Conservation (phyloP, 2,329 filamentous ascomycete genomes). For the Cercospora zeina region DNA sequence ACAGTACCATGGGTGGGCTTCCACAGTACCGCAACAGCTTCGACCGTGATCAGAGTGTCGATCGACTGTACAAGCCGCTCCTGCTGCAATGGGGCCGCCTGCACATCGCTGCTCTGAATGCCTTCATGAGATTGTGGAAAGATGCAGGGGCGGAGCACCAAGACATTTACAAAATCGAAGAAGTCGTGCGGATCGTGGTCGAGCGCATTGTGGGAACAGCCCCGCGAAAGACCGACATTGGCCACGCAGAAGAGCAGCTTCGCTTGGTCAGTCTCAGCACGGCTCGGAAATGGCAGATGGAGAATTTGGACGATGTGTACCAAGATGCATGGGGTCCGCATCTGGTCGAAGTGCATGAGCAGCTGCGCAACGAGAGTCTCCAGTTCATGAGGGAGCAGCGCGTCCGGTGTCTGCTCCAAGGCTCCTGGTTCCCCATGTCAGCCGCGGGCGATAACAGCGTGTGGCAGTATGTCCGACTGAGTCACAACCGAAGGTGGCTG, state of each 20-base stretch:
- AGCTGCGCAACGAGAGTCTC: conserved; percentile 84
- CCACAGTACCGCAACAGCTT: conserved; percentile 23
- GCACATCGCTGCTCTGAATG: conserved; percentile 79
- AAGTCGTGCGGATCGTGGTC: conserved; percentile 83
- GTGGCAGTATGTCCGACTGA: conserved; percentile 84
- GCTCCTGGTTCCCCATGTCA: conserved; percentile 78
- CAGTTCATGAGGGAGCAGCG: conserved; percentile 98
- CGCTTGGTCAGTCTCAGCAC: conserved; percentile 76
- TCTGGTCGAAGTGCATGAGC: conserved; percentile 82
- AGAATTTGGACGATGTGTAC: conserved; percentile 83
- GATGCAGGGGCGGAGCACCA: conserved; percentile 77
- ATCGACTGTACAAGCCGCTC: conserved; percentile 81
- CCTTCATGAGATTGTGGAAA: conserved; percentile 92
- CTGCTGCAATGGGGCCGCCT: conserved; percentile 90
- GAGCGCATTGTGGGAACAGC: conserved; percentile 87
- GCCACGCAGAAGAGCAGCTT: conserved; percentile 86
- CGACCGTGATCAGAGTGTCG: conserved; percentile 58
- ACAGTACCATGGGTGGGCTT: conserved; percentile 27
- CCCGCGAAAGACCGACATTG: conserved; percentile 75
- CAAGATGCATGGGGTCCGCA: conserved; percentile 94
- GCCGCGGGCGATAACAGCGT: conserved; percentile 22
- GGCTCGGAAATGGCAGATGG: conserved; percentile 87
- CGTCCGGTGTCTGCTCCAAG: conserved; percentile 82
- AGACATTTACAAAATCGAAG: conserved; percentile 91
- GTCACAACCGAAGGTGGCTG: conserved; percentile 84